Percentiles rank a stretch among this genome's conserved stretches.
Conservation (phyloP, 306 rosid species). For the Quercus dentata region DNA sequence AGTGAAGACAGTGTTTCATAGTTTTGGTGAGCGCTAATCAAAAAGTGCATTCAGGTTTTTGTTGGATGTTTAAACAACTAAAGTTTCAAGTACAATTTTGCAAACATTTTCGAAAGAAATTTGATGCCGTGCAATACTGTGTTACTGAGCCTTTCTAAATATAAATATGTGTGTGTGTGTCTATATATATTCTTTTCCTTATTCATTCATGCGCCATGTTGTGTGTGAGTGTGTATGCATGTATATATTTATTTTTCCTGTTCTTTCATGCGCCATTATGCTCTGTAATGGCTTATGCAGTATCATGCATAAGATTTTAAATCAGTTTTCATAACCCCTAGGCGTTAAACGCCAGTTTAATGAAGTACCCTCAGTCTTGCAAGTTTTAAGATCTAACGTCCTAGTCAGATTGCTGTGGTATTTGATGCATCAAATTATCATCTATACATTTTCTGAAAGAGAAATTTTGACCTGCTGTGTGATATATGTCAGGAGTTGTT, state of each 20-base stretch:
- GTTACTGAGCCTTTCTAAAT: too few species aligned
- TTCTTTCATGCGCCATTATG: not conserved
- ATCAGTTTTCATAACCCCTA: not conserved
- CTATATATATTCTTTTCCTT: not conserved
- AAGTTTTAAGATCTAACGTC: not conserved
- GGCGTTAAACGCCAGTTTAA: not conserved
- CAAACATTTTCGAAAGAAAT: not conserved
- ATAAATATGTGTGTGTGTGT: not conserved
- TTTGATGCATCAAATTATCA: not conserved
- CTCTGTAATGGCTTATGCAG: not conserved
- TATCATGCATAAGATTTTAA: not conserved
- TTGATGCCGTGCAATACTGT: not conserved
- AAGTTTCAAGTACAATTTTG: too few species aligned
- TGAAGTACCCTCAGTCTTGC: not conserved
- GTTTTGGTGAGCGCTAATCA: not conserved
- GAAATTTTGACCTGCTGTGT: constrained; percentile 15
- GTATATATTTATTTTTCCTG: not conserved
- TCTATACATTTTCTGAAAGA: not conserved
- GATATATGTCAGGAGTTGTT: constrained; percentile 75
- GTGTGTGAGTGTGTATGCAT: not conserved
- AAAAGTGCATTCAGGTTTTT: not conserved
- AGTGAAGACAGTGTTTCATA: not conserved
- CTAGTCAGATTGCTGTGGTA: not conserved
- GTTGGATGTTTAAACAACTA: not conserved
- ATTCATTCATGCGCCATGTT: not conserved